Base-by-base conservation (phyloP, 1,284 basidiomycete genomes). In the Thecaphora frezii region DNA sequence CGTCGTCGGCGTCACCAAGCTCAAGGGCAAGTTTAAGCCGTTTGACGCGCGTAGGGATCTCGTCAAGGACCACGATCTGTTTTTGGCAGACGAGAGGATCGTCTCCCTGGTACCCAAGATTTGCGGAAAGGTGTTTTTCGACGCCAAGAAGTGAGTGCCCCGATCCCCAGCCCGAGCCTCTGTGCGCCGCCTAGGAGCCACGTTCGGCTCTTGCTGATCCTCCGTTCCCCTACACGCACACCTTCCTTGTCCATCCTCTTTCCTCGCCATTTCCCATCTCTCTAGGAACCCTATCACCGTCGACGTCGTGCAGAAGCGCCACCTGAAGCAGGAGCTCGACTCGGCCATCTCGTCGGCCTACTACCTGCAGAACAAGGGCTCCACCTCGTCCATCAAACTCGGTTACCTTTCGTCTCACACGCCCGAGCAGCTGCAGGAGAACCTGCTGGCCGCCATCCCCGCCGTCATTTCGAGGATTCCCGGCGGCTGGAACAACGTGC, bases 221-320 rank as follows among this genome's bases (percentile, higher is more conserved):
- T n/a, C 12, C 23, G 5, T 12, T 23, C 21, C 22, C 12, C n/a
- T n/a, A n/a, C n/a, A n/a, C n/a, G n/a, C n/a, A n/a, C n/a, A n/a
- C n/a, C 1, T 36, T 21, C 23, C 28, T 7, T 50, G 23, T 38
- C 13, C 33, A 22, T n/a, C 21, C 22, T n/a, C n/a, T 40, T 23
- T 9, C 26, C 46, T 48, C 21, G 13, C 12, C 12, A 22, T 18
- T 44, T 28, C n/a, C 19, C 21, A 21, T n/a, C 19, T 28, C 46
- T 19, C 18, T 13, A 93, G 91, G 81, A 90, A 93, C 79, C 94
- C 94, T 2, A 90, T 97, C 46, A 91, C 94, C 1, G 93, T 97
- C 38, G 88, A 87, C 70, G 76, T 98, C 46, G 87, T 84, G 14
- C 61, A 70, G 38, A 86, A 88, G 44, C 93, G 92, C 76, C 88